Percentiles rank a stretch among this genome's conserved stretches.
phyloP scores from a whole-genome alignment of 805 yeast genomes.

The Jamesozyma gamospora region DNA sequence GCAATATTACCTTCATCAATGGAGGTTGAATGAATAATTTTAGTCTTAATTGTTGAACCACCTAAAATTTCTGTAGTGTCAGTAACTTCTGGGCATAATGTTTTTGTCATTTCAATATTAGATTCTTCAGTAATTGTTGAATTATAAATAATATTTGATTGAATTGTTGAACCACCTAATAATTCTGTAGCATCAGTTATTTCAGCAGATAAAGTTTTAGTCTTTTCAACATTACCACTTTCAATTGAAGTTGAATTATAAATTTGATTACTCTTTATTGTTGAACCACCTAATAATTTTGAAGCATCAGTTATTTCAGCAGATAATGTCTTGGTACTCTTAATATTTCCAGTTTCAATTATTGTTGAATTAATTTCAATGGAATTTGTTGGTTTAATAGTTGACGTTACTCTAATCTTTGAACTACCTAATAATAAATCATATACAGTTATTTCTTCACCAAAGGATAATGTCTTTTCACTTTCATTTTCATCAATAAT shows the following conservation, averaged over 20 bases:
- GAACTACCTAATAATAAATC: constrained; percentile 4
- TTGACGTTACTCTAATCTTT: no score
- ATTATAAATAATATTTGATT: no score
- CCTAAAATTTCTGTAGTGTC: constrained; percentile 1
- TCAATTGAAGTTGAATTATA: neutral
- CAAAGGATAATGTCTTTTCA: neutral
- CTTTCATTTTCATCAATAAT: neutral
- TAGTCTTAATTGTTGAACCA: constrained; percentile 1
- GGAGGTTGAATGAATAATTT: neutral
- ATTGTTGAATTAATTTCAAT: no score
- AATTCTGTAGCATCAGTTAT: neutral
- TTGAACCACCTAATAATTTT: constrained; percentile 3
- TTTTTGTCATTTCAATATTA: neutral
- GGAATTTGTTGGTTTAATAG: no score
- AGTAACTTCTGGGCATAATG: constrained; percentile 1
- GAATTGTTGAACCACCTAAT: constrained; percentile 3
- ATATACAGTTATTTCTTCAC: constrained; percentile 2
- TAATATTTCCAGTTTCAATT: no score
- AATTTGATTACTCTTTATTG: neutral
- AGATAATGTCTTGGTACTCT: neutral
- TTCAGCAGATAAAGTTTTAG: neutral
- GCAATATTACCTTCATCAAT: neutral
- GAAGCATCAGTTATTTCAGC: neutral
- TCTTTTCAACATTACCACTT: neutral
- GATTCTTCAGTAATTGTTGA: neutral